Evolutionary conservation across 345 rosid genomes (phyloP), one percentile per base, ranked within the genome.

Genomic region (Aquilaria sinensis): DNA sequence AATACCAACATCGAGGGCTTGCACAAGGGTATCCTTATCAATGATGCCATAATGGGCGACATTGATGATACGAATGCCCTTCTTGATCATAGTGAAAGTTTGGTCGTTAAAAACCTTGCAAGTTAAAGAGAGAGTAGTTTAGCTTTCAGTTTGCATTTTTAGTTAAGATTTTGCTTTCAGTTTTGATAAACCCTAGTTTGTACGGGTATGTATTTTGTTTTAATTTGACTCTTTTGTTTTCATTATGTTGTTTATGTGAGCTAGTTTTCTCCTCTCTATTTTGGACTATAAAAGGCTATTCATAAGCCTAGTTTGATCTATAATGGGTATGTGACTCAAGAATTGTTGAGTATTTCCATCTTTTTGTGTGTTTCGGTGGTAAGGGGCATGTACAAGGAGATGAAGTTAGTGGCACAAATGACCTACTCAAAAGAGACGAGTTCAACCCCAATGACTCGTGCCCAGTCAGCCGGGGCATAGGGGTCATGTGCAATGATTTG

Each of bases 11-110:
- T 87, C 89, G n/a, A 90, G 87, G 54, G 97, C 92, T 43, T 85
- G 78, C 15, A 85, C 79, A 9, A 90, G 68, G 2, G 97, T 92
- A 53, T 85, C 89, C 60, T 90, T 96, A 30, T 90, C 97, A 47
- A 90, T 84, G 45, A 90, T 96, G 2, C 96, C 96, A 47, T 96
- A 96, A 77, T 96, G 75, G 15, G 96, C 97, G 47, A 90, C 97
- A 58, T 87, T 90, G 45, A 90, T 34, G 70, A 90, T 78, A 31
- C 96, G 82, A 49, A 81, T 96, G 0, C 97, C 97, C 60, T 75
- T 84, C 81, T 90, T 90, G 83, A 85, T 82, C 72, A 78, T 85
- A 0, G 78, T 65, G 74, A 90, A 87, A 30, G 83, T 75, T 8
- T 81, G 67, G 51, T 87, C 90, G 60, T 84, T 84, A 82, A 90